Conservation (phyloP, 2,329 filamentous ascomycete species). For the Xylaria sp. region DNA sequence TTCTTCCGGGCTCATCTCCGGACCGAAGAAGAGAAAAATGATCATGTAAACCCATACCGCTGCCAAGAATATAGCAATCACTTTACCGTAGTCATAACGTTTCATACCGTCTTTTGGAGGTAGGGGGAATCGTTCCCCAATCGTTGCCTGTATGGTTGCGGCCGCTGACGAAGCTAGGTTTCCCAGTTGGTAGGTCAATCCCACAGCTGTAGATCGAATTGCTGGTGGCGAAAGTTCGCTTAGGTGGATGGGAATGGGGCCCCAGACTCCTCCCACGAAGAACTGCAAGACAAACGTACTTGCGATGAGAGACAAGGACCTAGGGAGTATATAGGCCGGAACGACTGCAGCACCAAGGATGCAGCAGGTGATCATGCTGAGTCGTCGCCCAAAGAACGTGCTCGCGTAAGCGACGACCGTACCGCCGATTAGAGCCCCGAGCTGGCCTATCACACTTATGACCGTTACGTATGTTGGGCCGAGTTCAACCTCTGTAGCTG, state of each 20-base stretch:
- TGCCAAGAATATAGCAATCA: constrained; percentile 37
- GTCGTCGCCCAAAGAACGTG: constrained; percentile 38
- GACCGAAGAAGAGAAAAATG: constrained; percentile 35
- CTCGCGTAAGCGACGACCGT: constrained; percentile 30
- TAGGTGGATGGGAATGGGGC: constrained; percentile 38
- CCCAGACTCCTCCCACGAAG: constrained; percentile 36
- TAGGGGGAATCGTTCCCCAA: constrained; percentile 37
- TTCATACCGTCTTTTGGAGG: constrained; percentile 34
- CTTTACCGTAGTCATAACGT: constrained; percentile 38
- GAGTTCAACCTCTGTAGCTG: constrained; percentile 32
- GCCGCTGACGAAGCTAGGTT: constrained; percentile 37
- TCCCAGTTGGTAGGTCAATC: constrained; percentile 39
- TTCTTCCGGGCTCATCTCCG: constrained; percentile 43
- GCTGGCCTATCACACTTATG: constrained; percentile 36
- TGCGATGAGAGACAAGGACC: constrained; percentile 32
- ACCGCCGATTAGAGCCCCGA: constrained; percentile 30
- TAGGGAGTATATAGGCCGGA: constrained; percentile 34
- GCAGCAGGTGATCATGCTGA: constrained; percentile 38
- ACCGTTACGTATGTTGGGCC: constrained; percentile 34
- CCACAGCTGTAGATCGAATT: constrained; percentile 32
- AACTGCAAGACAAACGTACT: constrained; percentile 33
- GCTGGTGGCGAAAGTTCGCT: constrained; percentile 39
- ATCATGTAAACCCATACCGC: constrained; percentile 34
- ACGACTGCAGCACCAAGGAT: constrained; percentile 32
- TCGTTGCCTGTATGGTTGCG: constrained; percentile 38